A percentile compares a stretch with the other conserved stretches of the same genome.
Conservation (phyloP, 2,329 filamentous ascomycete genomes). For the Xylaria polymorpha region DNA sequence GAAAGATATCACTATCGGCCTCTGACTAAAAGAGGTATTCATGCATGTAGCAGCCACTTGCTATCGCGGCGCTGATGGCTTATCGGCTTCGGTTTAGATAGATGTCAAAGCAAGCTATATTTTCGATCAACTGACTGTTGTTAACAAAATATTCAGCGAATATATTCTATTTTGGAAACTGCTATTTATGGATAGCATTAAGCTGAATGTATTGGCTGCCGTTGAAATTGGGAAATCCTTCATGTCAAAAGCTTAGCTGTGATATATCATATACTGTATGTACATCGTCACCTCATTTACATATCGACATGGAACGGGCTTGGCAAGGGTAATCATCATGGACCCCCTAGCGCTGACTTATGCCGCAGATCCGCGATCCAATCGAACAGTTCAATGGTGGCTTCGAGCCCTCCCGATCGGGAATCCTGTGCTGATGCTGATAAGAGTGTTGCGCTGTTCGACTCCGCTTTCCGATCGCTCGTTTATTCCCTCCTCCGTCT, state of each 20-base stretch:
- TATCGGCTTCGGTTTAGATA: not conserved
- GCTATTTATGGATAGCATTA: not conserved
- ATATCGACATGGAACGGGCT: too few species aligned
- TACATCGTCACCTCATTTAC: not conserved
- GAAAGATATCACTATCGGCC: not conserved
- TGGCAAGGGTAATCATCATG: not conserved
- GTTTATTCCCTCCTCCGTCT: not conserved
- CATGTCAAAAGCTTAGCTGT: not conserved
- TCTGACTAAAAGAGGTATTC: not conserved
- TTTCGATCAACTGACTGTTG: not conserved
- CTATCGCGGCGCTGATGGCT: not conserved
- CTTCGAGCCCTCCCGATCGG: not conserved
- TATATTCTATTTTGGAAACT: not conserved
- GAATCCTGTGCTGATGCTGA: not conserved
- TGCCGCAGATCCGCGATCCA: constrained; percentile 7
- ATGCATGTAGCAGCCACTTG: not conserved
- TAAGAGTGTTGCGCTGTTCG: not conserved
- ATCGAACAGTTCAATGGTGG: not conserved
- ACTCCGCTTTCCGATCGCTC: not conserved
- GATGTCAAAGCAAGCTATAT: not conserved
- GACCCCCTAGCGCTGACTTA: not conserved
- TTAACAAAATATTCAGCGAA: not conserved
- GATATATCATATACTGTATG: not conserved
- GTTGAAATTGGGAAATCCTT: not conserved
- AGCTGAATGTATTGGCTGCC: too few species aligned